Evolutionary conservation across 2,329 filamentous ascomycete genomes (phyloP).

Genomic region (Penicillium sp.): DNA sequence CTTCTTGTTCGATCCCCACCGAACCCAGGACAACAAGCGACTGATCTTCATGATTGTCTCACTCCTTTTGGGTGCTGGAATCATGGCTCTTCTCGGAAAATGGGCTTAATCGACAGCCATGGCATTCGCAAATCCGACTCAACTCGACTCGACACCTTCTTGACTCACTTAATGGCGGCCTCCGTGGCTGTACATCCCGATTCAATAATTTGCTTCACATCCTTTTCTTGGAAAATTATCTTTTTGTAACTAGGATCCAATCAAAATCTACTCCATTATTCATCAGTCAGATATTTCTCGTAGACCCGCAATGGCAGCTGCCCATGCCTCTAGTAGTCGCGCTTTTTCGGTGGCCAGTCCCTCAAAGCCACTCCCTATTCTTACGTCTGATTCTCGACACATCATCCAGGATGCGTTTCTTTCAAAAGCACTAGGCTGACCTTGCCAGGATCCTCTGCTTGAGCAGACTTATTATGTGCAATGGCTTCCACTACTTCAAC

Average conservation of each 20-base stretch:
- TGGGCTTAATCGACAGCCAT: constrained; percentile 45
- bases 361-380: neutral
- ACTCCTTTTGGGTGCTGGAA: constrained; percentile 45
- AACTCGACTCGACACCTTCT: neutral
- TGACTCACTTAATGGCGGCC: neutral
- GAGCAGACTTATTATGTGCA: neutral
- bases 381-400: neutral
- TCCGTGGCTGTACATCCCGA: neutral
- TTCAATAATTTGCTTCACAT: neutral
- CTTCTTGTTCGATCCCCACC: constrained; percentile 21
- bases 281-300: neutral
- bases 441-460: neutral
- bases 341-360: neutral
- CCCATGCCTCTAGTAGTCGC: neutral
- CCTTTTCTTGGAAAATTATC: neutral
- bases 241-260: neutral
- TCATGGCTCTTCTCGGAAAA: constrained; percentile 58
- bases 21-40: constrained; percentile 25
- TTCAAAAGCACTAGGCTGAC: neutral
- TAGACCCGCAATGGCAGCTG: neutral
- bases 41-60: constrained; percentile 51
- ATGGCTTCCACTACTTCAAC: neutral
- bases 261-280: neutral
- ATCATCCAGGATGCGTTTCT: neutral
- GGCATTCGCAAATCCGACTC: neutral